Percentiles rank a stretch among this genome's conserved stretches.
Conservation (phyloP, 164 flowering plant species). For the Platanus orientalis region DNA sequence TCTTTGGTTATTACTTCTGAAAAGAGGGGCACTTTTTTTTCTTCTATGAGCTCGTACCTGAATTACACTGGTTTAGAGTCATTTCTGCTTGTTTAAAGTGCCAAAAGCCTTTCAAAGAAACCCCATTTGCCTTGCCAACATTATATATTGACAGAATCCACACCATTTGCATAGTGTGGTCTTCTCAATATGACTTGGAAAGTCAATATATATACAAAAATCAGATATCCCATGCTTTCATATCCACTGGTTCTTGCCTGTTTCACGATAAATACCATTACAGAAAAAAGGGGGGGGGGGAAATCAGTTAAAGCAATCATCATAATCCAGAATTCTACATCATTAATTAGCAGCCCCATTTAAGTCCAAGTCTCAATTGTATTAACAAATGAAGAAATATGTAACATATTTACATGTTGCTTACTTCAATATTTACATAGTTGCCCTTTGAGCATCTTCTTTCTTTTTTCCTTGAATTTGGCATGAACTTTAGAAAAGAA, state of each 20-base stretch:
- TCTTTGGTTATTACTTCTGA: no score
- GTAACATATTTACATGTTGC: background rate
- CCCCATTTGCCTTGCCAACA: constrained; percentile 4
- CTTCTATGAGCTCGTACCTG: no score
- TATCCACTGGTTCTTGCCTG: constrained; percentile 52
- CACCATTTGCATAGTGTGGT: constrained; percentile 22
- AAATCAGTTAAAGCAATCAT: constrained; percentile 2
- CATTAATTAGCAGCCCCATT: background rate
- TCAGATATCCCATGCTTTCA: constrained; percentile 54
- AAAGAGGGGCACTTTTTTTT: no score
- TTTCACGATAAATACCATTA: constrained; percentile 22
- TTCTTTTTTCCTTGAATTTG: background rate
- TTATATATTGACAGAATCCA: no score
- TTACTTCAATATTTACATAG: background rate
- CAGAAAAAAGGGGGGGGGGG: background rate
- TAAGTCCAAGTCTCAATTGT: no score
- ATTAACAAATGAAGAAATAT: no score
- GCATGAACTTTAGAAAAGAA: no score
- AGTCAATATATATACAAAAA: constrained; percentile 49
- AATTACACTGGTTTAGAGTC: background rate
- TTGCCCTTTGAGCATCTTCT: background rate
- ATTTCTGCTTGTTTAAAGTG: background rate
- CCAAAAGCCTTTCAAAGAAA: constrained; percentile 5
- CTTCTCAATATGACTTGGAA: constrained; percentile 54
- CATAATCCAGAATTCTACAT: background rate